phyloP scores from a whole-genome alignment of 495 filamentous ascomycete species.

The Daldinia concentrica region DNA sequence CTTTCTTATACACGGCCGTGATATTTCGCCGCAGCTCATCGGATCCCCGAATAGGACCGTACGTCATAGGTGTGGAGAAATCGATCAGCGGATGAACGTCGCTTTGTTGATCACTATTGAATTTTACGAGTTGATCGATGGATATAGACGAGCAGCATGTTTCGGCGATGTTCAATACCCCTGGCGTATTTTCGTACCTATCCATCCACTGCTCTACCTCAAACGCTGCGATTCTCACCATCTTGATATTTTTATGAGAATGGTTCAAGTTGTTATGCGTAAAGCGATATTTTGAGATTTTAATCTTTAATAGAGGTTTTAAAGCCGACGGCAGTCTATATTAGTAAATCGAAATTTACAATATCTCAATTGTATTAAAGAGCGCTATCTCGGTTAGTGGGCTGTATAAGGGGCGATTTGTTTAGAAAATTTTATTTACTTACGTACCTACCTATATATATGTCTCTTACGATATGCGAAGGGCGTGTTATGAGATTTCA shows the following conservation, averaged over 20 bases:
- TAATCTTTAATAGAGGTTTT: not conserved
- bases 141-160: conserved; percentile 87
- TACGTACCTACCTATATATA: not conserved
- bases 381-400: too few species aligned
- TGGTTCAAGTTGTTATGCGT: not conserved
- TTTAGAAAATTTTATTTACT: too few species aligned
- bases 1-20: conserved; percentile 68
- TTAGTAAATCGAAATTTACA: too few species aligned
- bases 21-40: conserved; percentile 68
- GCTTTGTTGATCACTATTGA: conserved; percentile 59
- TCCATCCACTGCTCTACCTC: conserved; percentile 96
- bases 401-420: not conserved
- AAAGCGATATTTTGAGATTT: not conserved
- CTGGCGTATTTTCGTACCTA: conserved; percentile 73
- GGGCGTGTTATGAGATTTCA: conserved; percentile 12
- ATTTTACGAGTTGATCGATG: conserved; percentile 71
- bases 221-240: conserved; percentile 78
- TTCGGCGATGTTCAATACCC: conserved; percentile 85
- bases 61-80: conserved; percentile 66
- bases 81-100: conserved; percentile 40
- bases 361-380: too few species aligned
- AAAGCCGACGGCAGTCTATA: too few species aligned
- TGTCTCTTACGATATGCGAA: not conserved
- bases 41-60: conserved; percentile 77
- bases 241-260: conserved; percentile 45